Base-by-base conservation (phyloP, 1,139 yeast species). In the Tardiomyces digboiensis region DNA sequence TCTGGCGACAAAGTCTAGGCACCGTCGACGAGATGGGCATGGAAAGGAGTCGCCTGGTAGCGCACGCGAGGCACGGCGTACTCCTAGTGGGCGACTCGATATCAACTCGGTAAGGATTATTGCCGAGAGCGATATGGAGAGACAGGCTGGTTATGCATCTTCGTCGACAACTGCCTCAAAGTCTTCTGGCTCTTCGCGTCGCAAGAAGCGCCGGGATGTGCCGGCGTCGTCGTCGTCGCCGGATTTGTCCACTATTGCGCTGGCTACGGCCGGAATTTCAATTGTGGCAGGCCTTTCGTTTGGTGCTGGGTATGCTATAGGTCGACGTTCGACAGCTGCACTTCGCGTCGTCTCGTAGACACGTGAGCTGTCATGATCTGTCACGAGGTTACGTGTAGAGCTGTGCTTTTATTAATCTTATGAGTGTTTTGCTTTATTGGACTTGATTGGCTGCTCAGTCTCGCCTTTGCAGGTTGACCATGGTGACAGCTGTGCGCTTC, bases 221-320 rank as follows among this genome's bases (percentile, higher is more conserved):
- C 21, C 29, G 29, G 19, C 16, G 20, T 14, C 19, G 13, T 38
- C 37, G 39, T 4, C 37, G 26, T 3, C 21, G 39, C 39, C 52
- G 2, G 57, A 53, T 23, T 40, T 52, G 18, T 45, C 54, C 2
- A 50, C 54, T 10, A 46, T 55, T 19, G 44, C 56, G 8, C 46
- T 57, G 18, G 60, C 59, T 2, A 55, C 58, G 3, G 62, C 62
- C 2, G 61, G 62, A 10, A 46, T 57, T 16, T 57, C 61, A n/a
- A 29, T 57, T 7, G 60, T 59, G 13, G 60, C 60, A 2, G 59
- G 60, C 10, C 48, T 57, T 22, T 56, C 60, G 19, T 59, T 59
- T 46, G 48, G 59, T 26, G 62, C 62, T 7, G 62, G 62, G 14
- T 59, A 56, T 41, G 61, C 60, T 3, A 39, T 59, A 20, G 62